Base-by-base conservation (phyloP, 2,329 filamentous ascomycete species). In the Talaromyces albobiverticillius region DNA sequence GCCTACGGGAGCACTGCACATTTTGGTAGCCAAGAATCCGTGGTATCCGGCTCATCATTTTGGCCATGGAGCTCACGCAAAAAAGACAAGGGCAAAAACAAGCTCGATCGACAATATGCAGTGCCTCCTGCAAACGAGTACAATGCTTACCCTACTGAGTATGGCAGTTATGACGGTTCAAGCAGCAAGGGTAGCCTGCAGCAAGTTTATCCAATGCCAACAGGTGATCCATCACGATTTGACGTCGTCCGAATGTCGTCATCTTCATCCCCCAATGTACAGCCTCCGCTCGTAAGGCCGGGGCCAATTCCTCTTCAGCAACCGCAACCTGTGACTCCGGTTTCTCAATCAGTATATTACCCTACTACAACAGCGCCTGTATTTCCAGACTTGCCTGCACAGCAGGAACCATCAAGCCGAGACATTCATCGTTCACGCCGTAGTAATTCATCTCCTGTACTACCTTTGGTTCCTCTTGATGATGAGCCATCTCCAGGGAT, bases 271-370 rank as follows among this genome's bases (percentile, higher is more conserved):
- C 61, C 63, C 16, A 57, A 53, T 25, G 50, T 45, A 5, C 61
- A 70, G 50, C 64, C 69, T 23, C 61, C 67, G 18, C 53, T 69
- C 8, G 62, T 72, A 38, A 78, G 82, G 40, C 82, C 85, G 4
- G 82, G 76, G 5, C 78, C 83, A 0, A 80, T 90, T 29, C 84
- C 86, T 10, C 78, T 96, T n/a, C 88, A 94, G 67, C 90, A 95
- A 62, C 92, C 92, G 2, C 87, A 91, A 61, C 92, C 92, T 2
- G 81, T 89, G 55, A 79, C 82, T 2, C 89, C 89, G 0, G 84
- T 95, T 2, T 85, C 86, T 34, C 81, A 82, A 57, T 82, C 82
- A 16, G 79, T 92, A 1, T 89, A 90, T 62, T 80, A 72, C 18
- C 71, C 71, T 4, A 75, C 78, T 56, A 66, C 69, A 9, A 67